Evolutionary conservation across 768 basidiomycete species (phyloP), one percentile per base, ranked within the genome.

Genomic region (Tulasnella sp.): DNA sequence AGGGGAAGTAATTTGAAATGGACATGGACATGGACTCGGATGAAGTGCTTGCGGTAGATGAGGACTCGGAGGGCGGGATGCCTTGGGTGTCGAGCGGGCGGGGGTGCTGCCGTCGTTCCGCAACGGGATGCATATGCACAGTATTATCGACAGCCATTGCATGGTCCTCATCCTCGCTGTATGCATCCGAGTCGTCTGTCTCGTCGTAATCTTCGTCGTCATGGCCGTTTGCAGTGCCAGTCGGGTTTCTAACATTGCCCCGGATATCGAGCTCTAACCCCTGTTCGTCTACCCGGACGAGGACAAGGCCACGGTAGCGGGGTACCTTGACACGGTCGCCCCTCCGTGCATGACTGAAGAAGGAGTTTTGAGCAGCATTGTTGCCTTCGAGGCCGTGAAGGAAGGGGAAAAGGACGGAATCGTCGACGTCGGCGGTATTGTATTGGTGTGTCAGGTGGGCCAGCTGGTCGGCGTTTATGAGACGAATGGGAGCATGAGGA

Each of bases 351-450:
- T 62, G 65, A 17, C 64, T 75, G 66, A 93, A 93, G 74, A 92
- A 92, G 19, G 76, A 74, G 64, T 85, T 87, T 71, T 90, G 89
- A 0, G 82, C 80, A 14, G 77, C 69, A 65, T 89, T 88, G 58
- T 82, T 76, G 61, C 86, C 83, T 64, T 92, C 89, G 59, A 92
- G 74, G 41, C 89, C 86, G 64, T 92, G 90, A 14, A 90, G 71
- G 70, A 91, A 94, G 0, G 90, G 90, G 67, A 94, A 94, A 57
- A 92, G 78, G 63, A 83, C 76, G 37, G 75, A 73, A 70, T 94
- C 90, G 0, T 84, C 84, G 1, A 86, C 79, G 68, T 92, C 85
- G 1, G 79, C 70, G 58, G 77, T 73, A 61, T 80, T 71, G 62
- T 86, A 78, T n/a, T 72, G 67, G 63, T 79, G 74, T 56, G 84